Evolutionary conservation across 352 stramenopile genomes (phyloP).

Genomic region (Phytopythium ostracodes): DNA sequence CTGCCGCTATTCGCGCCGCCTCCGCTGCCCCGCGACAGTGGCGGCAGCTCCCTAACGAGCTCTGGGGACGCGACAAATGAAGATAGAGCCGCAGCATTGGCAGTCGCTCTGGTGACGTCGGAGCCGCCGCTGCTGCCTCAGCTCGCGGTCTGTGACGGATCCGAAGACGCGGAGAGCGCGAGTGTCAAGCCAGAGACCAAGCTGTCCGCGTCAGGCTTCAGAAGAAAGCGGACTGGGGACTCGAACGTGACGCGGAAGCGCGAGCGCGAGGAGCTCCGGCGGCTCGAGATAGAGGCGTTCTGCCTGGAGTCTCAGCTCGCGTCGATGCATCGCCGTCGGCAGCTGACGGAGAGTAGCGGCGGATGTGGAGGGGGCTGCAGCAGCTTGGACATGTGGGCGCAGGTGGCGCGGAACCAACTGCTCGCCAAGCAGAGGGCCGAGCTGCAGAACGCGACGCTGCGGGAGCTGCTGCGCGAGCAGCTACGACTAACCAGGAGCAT

Average conservation of each 20-base stretch:
- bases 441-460: constrained; percentile 8
- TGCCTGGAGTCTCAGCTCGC: not conserved
- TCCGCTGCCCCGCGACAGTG: not conserved
- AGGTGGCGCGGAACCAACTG: constrained; percentile 4
- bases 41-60: too few species aligned
- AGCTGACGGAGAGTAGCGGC: not conserved
- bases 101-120: too few species aligned
- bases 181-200: not conserved
- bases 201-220: not conserved
- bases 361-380: not conserved
- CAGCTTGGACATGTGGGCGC: not conserved
- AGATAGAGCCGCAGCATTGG: too few species aligned
- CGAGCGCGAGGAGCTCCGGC: constrained; percentile 5
- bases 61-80: too few species aligned
- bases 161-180: too few species aligned
- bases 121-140: too few species aligned
- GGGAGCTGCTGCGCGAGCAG: constrained; percentile 5
- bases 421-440: constrained; percentile 5
- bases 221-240: not conserved
- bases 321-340: not conserved
- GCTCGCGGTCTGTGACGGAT: too few species aligned
- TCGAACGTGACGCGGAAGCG: constrained; percentile 9
- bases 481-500: constrained; percentile 3
- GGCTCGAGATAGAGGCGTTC: not conserved
- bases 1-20: not conserved